phyloP scores from a whole-genome alignment of 2,329 filamentous ascomycete species.

The Chaetomium olivaceum region DNA sequence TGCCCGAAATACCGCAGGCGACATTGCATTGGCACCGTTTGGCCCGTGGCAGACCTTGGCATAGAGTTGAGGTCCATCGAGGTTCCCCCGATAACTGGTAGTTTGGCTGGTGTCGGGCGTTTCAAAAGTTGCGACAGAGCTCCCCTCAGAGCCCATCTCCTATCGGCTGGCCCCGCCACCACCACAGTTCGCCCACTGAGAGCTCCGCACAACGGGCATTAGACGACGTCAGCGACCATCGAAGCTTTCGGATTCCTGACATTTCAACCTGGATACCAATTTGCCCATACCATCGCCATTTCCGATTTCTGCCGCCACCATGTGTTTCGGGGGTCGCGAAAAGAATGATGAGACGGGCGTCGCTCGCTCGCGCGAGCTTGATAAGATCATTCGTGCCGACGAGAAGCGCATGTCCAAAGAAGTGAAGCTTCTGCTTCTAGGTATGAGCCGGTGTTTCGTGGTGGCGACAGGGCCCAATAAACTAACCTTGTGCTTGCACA shows the following conservation, averaged over 20 bases:
- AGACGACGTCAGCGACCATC: slow-evolving; percentile 14
- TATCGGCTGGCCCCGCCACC: slow-evolving; percentile 12
- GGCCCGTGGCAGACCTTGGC: neutral
- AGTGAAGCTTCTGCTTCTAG: slow-evolving; percentile 90
- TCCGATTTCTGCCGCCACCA: slow-evolving; percentile 39
- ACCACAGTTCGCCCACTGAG: neutral
- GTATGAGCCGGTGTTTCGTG: slow-evolving; percentile 51
- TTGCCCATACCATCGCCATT: neutral
- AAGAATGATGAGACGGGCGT: slow-evolving; percentile 51
- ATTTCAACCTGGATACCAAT: neutral
- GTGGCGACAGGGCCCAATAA: neutral
- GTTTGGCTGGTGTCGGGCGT: neutral
- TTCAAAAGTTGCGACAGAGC: slow-evolving; percentile 2
- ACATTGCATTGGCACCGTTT: slow-evolving; percentile 9
- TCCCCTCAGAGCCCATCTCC: neutral
- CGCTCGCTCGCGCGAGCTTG: slow-evolving; percentile 72
- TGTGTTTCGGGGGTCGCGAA: slow-evolving; percentile 65
- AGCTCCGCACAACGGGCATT: slow-evolving; percentile 14
- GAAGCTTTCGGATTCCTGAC: neutral
- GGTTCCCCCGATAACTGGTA: neutral
- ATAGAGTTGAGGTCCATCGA: neutral
- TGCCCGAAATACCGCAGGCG: neutral
- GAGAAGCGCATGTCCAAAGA: slow-evolving; percentile 84
- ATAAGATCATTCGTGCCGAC: slow-evolving; percentile 80
- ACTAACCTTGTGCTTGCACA: slow-evolving; percentile 42